Evolutionary conservation across 805 yeast species (phyloP).

Genomic region (Ogataea pignaliae): DNA sequence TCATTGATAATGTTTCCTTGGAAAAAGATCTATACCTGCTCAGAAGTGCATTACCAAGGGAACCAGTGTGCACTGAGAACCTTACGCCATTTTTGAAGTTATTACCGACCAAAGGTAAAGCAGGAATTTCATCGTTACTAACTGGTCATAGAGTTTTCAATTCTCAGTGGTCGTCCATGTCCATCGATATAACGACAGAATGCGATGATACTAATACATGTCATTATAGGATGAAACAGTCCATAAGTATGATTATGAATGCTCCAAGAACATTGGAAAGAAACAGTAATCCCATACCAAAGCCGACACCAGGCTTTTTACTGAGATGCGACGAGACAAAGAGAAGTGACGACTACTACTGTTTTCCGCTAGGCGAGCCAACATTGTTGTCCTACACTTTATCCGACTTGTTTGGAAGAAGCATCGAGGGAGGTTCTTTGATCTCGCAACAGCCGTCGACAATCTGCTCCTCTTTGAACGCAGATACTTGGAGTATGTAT

Average conservation of each 20-base stretch:
- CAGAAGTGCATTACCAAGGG: constrained; percentile 88
- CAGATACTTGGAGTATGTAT: constrained; percentile 40
- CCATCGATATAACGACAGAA: constrained; percentile 68
- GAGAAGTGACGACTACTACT: constrained; percentile 54
- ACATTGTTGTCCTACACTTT: constrained; percentile 46
- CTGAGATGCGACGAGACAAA: constrained; percentile 70
- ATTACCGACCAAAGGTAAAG: constrained; percentile 86
- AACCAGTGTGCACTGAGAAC: constrained; percentile 95
- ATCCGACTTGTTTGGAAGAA: constrained; percentile 64
- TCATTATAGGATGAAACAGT: constrained; percentile 52
- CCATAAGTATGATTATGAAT: constrained; percentile 69
- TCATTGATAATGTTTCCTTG: constrained; percentile 23
- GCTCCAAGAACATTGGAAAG: constrained; percentile 64
- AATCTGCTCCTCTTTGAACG: constrained; percentile 39
- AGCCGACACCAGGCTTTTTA: constrained; percentile 66
- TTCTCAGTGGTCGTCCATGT: constrained; percentile 90
- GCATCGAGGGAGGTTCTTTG: constrained; percentile 60
- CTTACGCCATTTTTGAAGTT: constrained; percentile 88
- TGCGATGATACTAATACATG: constrained; percentile 43
- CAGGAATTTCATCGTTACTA: constrained; percentile 78
- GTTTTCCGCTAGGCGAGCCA: constrained; percentile 70
- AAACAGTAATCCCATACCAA: constrained; percentile 67
- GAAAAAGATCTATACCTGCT: constrained; percentile 48
- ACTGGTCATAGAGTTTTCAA: constrained; percentile 92
- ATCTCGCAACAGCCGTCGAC: constrained; percentile 41